phyloP scores from a whole-genome alignment of 1,139 yeast species.

The Hanseniaspora sp. region DNA sequence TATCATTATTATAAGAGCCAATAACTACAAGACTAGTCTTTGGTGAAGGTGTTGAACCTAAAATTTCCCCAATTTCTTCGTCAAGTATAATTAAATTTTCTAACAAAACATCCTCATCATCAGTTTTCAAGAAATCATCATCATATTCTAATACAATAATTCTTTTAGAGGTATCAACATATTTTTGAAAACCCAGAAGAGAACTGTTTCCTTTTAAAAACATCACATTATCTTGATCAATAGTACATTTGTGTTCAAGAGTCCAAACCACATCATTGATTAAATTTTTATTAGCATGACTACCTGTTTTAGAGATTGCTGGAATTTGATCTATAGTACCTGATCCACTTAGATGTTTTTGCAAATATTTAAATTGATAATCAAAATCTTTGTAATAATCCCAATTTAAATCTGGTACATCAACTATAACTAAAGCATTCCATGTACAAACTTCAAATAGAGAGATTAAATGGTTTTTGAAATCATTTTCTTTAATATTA shows the following conservation, averaged over 20 bases:
- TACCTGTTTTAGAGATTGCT: constrained; percentile 34
- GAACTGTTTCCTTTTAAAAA: constrained; percentile 9
- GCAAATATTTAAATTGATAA: constrained; percentile 42
- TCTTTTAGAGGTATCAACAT: constrained; percentile 52
- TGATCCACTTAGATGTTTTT: constrained; percentile 45
- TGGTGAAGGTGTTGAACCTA: constrained; percentile 62
- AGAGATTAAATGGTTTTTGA: constrained; percentile 6
- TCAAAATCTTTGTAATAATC: constrained; percentile 43
- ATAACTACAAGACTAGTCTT: constrained; percentile 46
- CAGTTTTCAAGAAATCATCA: constrained; percentile 25
- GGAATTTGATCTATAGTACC: constrained; percentile 44
- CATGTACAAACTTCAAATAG: constrained; percentile 52
- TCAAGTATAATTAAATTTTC: not conserved
- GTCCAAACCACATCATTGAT: constrained; percentile 22
- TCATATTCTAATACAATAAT: constrained; percentile 41
- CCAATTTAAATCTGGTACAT: constrained; percentile 56
- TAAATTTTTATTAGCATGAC: constrained; percentile 25
- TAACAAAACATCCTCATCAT: constrained; percentile 41
- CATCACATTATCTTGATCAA: constrained; percentile 19
- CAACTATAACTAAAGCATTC: constrained; percentile 56
- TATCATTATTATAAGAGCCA: constrained; percentile 21
- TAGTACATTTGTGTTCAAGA: constrained; percentile 20
- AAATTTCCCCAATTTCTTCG: constrained; percentile 31
- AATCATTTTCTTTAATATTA: not conserved
- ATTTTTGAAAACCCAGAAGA: constrained; percentile 27